Conservation (phyloP, 2,329 filamentous ascomycete species). For the Dactylellina parvicollis region DNA sequence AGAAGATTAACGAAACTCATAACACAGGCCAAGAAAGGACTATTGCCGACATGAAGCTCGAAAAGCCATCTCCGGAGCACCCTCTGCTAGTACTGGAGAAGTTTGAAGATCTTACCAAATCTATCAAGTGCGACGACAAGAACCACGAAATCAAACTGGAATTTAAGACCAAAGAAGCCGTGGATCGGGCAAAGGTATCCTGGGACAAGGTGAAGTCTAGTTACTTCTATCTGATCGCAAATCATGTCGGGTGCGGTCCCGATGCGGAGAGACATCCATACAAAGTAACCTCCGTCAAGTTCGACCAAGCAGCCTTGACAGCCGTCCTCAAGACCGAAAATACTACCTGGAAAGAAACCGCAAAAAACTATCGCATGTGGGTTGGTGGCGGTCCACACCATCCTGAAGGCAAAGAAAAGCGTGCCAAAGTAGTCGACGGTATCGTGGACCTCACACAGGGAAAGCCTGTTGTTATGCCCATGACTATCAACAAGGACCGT, state of each 20-base stretch:
- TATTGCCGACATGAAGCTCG: constrained; percentile 60
- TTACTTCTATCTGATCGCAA: constrained; percentile 59
- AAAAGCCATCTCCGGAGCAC: constrained; percentile 57
- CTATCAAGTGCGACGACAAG: constrained; percentile 58
- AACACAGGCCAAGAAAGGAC: constrained; percentile 11
- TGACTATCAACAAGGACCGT: background rate
- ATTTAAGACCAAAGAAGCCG: constrained; percentile 58
- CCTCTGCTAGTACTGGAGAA: constrained; percentile 59
- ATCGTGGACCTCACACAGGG: background rate
- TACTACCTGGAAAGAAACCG: constrained; percentile 31
- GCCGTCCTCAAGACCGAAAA: constrained; percentile 13
- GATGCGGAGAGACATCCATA: constrained; percentile 59
- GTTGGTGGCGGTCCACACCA: constrained; percentile 4
- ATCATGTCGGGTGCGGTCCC: constrained; percentile 59
- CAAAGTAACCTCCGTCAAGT: constrained; percentile 18
- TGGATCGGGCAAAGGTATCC: constrained; percentile 57
- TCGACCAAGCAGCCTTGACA: constrained; percentile 15
- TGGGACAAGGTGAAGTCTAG: constrained; percentile 58
- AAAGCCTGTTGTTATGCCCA: background rate
- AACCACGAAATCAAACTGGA: constrained; percentile 57
- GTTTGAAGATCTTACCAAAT: constrained; percentile 58
- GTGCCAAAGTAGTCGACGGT: background rate
- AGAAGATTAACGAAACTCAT: background rate
- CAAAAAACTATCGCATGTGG: constrained; percentile 12
- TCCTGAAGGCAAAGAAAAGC: background rate